These are phyloP conservation scores for Vigna mungo DNA, from an alignment of 306 rosid genomes.

Conservation along the genomic window DNA sequence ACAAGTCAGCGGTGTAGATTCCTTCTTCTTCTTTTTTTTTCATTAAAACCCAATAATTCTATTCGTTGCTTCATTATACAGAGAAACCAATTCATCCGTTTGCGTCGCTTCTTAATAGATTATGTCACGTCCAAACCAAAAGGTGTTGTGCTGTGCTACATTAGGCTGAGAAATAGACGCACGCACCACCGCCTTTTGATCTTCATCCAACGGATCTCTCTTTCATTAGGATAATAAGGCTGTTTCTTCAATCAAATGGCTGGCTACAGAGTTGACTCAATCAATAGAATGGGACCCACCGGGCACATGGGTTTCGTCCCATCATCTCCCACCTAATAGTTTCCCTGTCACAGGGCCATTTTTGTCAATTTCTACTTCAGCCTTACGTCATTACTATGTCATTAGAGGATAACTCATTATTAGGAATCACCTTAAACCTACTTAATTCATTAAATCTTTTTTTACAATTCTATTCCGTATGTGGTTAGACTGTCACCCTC, in stretches of 20 bases:
- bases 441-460: neutral
- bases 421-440: neutral
- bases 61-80: too few relatives aligned
- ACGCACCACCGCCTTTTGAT: neutral
- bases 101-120: too few relatives aligned
- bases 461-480: neutral
- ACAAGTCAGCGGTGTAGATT: constrained; percentile 74
- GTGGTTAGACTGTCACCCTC: too few relatives aligned
- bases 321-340: neutral
- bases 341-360: neutral
- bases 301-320: constrained; percentile 12
- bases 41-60: too few relatives aligned
- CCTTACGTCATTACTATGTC: constrained; percentile 51
- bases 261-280: constrained; percentile 49
- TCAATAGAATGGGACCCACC: constrained; percentile 29
- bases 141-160: too few relatives aligned
- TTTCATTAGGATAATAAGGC: neutral
- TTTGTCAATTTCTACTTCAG: constrained; percentile 35
- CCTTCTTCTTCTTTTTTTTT: constrained; percentile 23
- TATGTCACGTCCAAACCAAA: too few relatives aligned
- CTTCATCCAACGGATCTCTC: constrained; percentile 3
- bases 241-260: constrained; percentile 27
- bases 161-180: neutral
- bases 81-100: too few relatives aligned
- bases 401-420: neutral